A percentile compares a stretch with the other conserved stretches of the same genome.
These are phyloP conservation scores for Fusarium globosum DNA, from an alignment of 2,329 filamentous ascomycete species.

Conservation along the genomic window DNA sequence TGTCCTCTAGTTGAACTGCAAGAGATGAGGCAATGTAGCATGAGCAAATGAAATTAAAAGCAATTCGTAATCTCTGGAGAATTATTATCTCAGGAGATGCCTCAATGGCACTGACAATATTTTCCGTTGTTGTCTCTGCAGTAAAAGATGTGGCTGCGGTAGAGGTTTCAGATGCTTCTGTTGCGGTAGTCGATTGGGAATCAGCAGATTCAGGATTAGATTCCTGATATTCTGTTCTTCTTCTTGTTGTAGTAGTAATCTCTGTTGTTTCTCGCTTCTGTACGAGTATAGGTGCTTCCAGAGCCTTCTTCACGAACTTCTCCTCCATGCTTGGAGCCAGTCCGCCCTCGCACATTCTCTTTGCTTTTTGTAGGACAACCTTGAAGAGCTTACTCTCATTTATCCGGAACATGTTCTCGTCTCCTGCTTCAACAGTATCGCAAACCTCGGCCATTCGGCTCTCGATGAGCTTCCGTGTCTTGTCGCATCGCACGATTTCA, in stretches of 20 bases:
- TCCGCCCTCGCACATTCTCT: slow-evolving; percentile 70
- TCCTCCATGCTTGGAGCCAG: slow-evolving; percentile 87
- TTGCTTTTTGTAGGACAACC: slow-evolving; percentile 77
- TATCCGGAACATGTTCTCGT: slow-evolving; percentile 86
- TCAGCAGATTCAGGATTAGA: slow-evolving; percentile 48
- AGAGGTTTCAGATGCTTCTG: slow-evolving; percentile 55
- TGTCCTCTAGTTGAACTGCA: slow-evolving; percentile 54
- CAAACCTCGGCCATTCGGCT: slow-evolving; percentile 77
- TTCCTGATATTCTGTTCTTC: slow-evolving; percentile 30
- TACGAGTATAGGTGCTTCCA: slow-evolving; percentile 81
- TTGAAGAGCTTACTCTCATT: slow-evolving; percentile 76
- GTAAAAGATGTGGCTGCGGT: slow-evolving; percentile 60
- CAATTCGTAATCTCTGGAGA: slow-evolving; percentile 73
- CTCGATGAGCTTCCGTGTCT: slow-evolving; percentile 66
- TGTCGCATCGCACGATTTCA: slow-evolving; percentile 63
- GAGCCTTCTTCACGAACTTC: slow-evolving; percentile 78
- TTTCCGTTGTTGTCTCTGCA: slow-evolving; percentile 48
- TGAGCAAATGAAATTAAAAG: slow-evolving; percentile 72
- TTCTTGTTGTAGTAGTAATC: slow-evolving; percentile 14
- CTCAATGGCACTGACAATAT: slow-evolving; percentile 55
- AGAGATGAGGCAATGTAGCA: slow-evolving; percentile 67
- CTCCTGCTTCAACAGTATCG: slow-evolving; percentile 84
- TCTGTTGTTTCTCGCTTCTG: slow-evolving; percentile 64
- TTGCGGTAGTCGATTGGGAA: slow-evolving; percentile 56
- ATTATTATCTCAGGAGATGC: slow-evolving; percentile 61